Conservation (phyloP, 2,329 filamentous ascomycete species). For the Aspergillus bombycis region DNA sequence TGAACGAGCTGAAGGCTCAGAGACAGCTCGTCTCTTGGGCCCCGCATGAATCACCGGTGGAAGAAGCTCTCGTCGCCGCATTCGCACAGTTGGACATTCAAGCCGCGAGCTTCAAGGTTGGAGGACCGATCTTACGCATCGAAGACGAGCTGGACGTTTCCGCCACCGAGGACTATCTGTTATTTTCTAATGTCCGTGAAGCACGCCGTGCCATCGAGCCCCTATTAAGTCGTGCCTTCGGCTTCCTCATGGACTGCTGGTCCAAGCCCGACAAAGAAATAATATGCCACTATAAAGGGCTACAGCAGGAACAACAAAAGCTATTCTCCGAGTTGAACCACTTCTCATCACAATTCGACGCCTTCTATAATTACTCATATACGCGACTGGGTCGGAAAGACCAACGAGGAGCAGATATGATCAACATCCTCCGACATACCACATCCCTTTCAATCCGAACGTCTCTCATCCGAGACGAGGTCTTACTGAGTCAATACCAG, state of each 20-base stretch:
- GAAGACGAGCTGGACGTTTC: neutral
- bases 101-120: neutral
- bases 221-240: neutral
- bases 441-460: neutral
- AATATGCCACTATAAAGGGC: neutral
- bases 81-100: constrained; percentile 11
- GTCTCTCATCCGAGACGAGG: neutral
- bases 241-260: neutral
- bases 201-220: constrained; percentile 7
- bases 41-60: neutral
- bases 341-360: neutral
- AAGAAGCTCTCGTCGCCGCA: constrained; percentile 2
- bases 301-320: neutral
- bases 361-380: neutral
- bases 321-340: neutral
- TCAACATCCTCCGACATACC: neutral
- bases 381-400: neutral
- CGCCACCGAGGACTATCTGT: neutral
- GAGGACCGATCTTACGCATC: neutral
- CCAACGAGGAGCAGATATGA: constrained; percentile 1
- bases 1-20: constrained; percentile 1
- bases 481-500: neutral
- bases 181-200: neutral
- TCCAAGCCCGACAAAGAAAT: neutral
- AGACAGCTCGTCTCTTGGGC: neutral